Evolutionary conservation across 2,329 filamentous ascomycete species (phyloP), one percentile per base, ranked within the genome.

Genomic region (Dryadomyces sulphureus): DNA sequence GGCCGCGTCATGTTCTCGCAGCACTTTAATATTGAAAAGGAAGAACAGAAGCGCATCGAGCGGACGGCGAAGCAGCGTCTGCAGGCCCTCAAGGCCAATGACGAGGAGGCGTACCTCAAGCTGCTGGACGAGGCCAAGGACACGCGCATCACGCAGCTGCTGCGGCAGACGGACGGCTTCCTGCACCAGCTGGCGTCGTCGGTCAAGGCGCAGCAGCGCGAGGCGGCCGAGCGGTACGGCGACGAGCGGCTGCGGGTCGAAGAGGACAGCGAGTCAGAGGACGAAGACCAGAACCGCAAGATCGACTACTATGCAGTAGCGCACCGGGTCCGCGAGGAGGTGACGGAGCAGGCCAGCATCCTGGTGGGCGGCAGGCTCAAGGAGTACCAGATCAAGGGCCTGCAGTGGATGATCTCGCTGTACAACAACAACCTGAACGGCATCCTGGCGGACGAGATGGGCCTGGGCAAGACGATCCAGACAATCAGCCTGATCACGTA

Each of bases 361-460:
- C 74, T 98, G 50, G 87, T 96, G 52, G 92, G 92, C 60, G 92
- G 92, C 59, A 84, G 72, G 11, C 72, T 98, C 54, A 98, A 98
- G 64, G 92, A 98, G 62, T 98, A 98, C 65, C 92, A 98, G 66
- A 55, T 98, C 65, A 96, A 95, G 78, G 92, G 92, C 74, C 69
- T 98, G 41, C 90, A 98, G 63, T 98, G 92, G 92, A 98, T 98
- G 92, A 81, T 98, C 50, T 98, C 92, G 14, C 74, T 98, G 14
- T 98, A 96, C 75, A 98, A 98, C 79, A 98, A 98, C 72, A 98
- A 95, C 65, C 77, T 98, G 54, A 98, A 98, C 62, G 92, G 92
- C 75, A 96, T 98, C 54, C 71, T 98, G 56, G 92, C 92, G 49
- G 92, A 98, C 58, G 92, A 98, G 66, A 98, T 98, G 92, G 92